Evolutionary conservation across 2,329 filamentous ascomycete species (phyloP), one percentile per base, ranked within the genome.

Genomic region (Seiridium cupressi): DNA sequence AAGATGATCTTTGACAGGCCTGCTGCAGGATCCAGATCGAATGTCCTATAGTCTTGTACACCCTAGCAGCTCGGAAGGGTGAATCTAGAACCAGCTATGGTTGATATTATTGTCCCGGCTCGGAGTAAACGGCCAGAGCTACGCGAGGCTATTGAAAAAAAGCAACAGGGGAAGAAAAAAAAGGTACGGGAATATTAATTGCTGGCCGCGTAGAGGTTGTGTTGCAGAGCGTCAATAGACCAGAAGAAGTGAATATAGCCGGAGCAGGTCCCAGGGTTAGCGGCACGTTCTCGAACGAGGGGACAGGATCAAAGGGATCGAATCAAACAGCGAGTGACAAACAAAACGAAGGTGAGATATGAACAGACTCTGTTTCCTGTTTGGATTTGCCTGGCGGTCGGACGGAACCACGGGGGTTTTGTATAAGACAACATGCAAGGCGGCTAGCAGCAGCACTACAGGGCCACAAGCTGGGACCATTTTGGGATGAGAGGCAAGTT

Each of bases 241-340:
- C 60, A 57, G 57, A 55, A 56, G 58, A 51, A 49, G 62, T 62
- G 64, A 66, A 68, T 69, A 69, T 70, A 71, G 67, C 70, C 68
- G 69, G 66, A 46, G 66, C 47, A 61, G 57, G 61, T 40, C 55
- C 44, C 49, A 53, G 26, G 53, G 36, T 36, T 46, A 42, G 54
- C 63, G 63, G 62, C 66, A 64, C 64, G 66, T 66, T 68, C 62
- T 62, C 65, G 63, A 61, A 60, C 64, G 62, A 64, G 56, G 61
- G 64, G 63, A 61, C 56, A 54, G 60, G 61, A 65, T 60, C 60
- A 58, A 63, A 58, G 51, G 55, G 61, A 51, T 63, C 63, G 64
- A 66, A 62, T 38, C 47, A 51, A 60, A 48, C 44, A 53, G 57
- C 38, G 60, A 59, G 54, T 49, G 55, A 60, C 51, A 60, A 59